These are phyloP conservation scores for Gossypium longicalyx DNA, from an alignment of 345 rosid species.

Conservation along the genomic window DNA sequence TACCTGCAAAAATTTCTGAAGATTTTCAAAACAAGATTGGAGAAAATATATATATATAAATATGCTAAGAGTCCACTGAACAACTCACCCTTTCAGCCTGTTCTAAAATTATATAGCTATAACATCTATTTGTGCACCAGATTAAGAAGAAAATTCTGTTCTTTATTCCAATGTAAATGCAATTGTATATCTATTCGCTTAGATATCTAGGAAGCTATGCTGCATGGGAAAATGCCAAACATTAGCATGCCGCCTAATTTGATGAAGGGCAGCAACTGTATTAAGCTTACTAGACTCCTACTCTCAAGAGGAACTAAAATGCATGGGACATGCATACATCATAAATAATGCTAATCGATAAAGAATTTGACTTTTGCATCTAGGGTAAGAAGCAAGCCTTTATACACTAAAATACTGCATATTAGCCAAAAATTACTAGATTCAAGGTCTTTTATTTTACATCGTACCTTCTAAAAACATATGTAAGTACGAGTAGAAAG, in stretches of 20 bases:
- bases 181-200: not conserved
- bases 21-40: conserved; percentile 3
- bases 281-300: not conserved
- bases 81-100: not conserved
- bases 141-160: not conserved
- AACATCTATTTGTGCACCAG: not conserved
- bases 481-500: not conserved
- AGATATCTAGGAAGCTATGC: not conserved
- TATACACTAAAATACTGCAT: not conserved
- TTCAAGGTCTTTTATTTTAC: not conserved
- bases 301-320: no score
- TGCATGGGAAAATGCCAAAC: not conserved
- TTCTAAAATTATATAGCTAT: not conserved
- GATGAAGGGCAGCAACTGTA: not conserved
- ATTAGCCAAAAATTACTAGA: not conserved
- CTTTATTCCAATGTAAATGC: not conserved
- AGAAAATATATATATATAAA: not conserved
- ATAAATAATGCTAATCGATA: no score
- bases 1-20: conserved; percentile 18
- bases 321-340: no score
- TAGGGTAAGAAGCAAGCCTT: not conserved
- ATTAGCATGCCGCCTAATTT: not conserved
- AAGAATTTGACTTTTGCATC: no score
- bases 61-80: not conserved
- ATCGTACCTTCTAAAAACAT: not conserved